A percentile compares a stretch with the other conserved stretches of the same genome.
phyloP scores from a whole-genome alignment of 2,329 filamentous ascomycete species.

The Arthrobotrys musiformis region DNA sequence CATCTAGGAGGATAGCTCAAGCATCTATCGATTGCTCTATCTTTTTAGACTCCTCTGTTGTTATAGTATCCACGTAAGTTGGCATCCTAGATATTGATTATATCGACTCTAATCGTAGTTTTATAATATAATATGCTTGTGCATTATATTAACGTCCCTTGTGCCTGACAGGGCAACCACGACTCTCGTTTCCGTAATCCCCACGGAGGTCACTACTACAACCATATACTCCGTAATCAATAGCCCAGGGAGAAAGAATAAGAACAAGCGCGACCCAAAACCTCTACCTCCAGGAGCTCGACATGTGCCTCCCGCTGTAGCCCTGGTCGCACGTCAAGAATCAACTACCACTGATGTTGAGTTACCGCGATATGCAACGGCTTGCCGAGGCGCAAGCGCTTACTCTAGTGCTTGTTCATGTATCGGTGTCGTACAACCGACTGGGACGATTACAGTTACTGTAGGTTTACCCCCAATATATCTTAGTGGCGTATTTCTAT shows the following conservation, averaged over 20 bases:
- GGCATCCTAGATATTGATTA: no score
- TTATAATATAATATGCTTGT: neutral
- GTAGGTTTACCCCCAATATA: neutral
- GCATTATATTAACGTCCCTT: no score
- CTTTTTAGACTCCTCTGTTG: neutral
- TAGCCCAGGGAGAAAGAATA: neutral
- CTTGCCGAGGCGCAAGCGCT: neutral
- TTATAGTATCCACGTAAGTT: constrained; percentile 8
- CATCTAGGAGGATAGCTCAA: neutral
- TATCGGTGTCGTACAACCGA: neutral
- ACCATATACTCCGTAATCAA: constrained; percentile 3
- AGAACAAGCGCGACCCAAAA: neutral
- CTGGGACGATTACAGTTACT: constrained; percentile 7
- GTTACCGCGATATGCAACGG: neutral
- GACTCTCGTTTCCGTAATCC: neutral
- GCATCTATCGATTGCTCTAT: constrained; percentile 9
- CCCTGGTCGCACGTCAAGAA: neutral
- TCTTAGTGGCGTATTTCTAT: neutral
- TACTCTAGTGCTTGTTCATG: constrained; percentile 19
- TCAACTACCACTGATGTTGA: neutral
- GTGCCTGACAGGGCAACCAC: neutral
- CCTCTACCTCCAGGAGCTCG: neutral
- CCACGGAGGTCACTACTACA: constrained; percentile 1
- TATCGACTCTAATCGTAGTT: no score
- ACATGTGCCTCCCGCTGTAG: neutral